Evolutionary conservation across 352 stramenopile species (phyloP).

Genomic region (Pythium apleroticum): DNA sequence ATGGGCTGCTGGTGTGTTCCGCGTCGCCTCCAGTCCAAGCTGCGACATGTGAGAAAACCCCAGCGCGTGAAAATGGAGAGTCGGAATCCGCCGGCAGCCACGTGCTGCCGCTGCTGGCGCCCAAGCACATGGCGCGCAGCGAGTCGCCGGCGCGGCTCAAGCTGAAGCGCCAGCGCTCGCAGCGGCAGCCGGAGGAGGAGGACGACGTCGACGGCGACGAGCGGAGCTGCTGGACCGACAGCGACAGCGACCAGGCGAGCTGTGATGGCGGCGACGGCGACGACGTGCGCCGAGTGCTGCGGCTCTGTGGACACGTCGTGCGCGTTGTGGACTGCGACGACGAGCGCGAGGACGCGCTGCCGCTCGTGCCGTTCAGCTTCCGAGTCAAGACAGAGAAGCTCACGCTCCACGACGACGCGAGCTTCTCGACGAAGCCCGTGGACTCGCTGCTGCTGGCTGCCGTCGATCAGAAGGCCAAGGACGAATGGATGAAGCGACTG

Average conservation of each 20-base stretch:
- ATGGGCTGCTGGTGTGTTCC: conserved; percentile 53
- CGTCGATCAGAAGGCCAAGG: conserved; percentile 40
- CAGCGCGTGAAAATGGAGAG: conserved; percentile 1
- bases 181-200: conserved; percentile 35
- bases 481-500: conserved; percentile 68
- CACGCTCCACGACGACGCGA: conserved; percentile 38
- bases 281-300: conserved; percentile 37
- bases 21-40: conserved; percentile 16
- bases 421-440: conserved; percentile 28
- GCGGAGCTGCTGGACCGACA: not conserved
- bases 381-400: conserved; percentile 51
- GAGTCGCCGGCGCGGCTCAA: conserved; percentile 14
- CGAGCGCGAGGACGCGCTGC: conserved; percentile 35
- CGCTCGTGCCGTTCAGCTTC: conserved; percentile 53
- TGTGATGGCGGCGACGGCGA: conserved; percentile 2
- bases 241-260: conserved; percentile 12
- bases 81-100: conserved; percentile 5
- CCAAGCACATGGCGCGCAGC: conserved; percentile 35
- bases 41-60: not conserved
- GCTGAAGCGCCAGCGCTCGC: conserved; percentile 22
- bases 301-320: conserved; percentile 62
- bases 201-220: conserved; percentile 15
- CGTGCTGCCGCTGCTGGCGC: conserved; percentile 46
- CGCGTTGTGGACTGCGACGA: conserved; percentile 52
- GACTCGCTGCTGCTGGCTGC: conserved; percentile 62